phyloP scores from a whole-genome alignment of 2,329 filamentous ascomycete species.

The Alternaria sp. region DNA sequence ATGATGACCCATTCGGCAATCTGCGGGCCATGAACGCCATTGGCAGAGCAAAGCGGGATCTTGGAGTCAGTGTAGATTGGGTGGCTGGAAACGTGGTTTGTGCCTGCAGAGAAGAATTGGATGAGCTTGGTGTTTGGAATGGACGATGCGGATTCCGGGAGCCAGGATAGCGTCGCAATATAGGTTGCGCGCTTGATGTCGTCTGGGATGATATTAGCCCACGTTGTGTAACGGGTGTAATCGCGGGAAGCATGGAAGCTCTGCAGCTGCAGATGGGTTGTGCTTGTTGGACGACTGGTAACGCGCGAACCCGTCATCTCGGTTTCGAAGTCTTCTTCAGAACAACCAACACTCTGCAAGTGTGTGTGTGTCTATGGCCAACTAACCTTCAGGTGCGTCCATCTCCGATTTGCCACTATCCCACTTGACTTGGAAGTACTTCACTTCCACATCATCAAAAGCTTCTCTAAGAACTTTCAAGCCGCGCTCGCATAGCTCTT shows the following conservation, averaged over 20 bases:
- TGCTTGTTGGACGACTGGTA: neutral
- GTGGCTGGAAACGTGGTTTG: constrained; percentile 60
- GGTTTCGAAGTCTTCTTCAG: neutral
- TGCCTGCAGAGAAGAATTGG: constrained; percentile 64
- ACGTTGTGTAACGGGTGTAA: neutral
- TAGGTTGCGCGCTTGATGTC: constrained; percentile 53
- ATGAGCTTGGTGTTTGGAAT: constrained; percentile 56
- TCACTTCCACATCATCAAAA: constrained; percentile 40
- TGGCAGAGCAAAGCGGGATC: constrained; percentile 62
- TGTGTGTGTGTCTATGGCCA: neutral
- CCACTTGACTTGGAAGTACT: constrained; percentile 32
- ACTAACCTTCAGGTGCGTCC: constrained; percentile 50
- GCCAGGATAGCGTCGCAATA: constrained; percentile 55
- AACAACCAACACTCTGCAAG: neutral
- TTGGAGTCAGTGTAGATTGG: constrained; percentile 60
- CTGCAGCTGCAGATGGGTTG: neutral
- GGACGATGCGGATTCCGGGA: constrained; percentile 48
- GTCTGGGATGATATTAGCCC: constrained; percentile 29
- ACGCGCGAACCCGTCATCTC: neutral
- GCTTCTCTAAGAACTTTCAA: constrained; percentile 36
- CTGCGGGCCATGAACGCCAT: constrained; percentile 66
- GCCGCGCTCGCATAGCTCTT: constrained; percentile 25
- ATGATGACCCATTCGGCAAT: constrained; percentile 72
- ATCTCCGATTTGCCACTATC: constrained; percentile 48
- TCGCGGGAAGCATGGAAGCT: neutral